Base-by-base conservation (phyloP, 2,329 filamentous ascomycete species). In the Hortaea werneckii region DNA sequence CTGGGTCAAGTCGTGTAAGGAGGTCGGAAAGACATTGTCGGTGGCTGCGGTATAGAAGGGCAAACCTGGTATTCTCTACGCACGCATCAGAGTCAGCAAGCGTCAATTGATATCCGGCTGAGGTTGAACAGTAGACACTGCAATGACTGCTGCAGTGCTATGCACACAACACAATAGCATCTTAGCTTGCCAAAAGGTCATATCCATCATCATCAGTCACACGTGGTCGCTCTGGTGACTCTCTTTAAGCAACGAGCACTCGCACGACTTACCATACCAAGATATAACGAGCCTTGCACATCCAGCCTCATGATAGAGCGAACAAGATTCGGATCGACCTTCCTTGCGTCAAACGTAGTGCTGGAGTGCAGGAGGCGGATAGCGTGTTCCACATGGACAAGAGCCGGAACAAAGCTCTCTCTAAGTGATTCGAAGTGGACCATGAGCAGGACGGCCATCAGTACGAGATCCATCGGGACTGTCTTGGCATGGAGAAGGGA, bases 401-500 rank as follows among this genome's bases (percentile, higher is more conserved):
- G 41, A 2, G 58, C 59, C n/a, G 60, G 56, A 5, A 58, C 46
- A 12, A 60, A 62, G 20, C 50, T 51, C 27, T 63, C 58, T 27
- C 57, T 51, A 27, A 64, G 44, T n/a, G 58, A 52, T 43, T 65
- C 62, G 42, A 63, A 61, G 34, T 62, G 59, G 9, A 61, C 55
- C 46, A 58, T 60, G 20, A 65, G 32, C 11, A 65, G 45, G 10
- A 57, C 58, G 45, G 58, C 61, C 4, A 63, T 42, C 6, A 64
- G 46, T 7, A 62, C 51, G 6, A 57, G 43, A 29, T 64, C 58
- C 40, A 60, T 40, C 4, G 55, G 48, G 6, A 50, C 46, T 6
- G 45, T 49, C 13, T 50, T 49, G 10, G 41, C 42, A 29, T 51
- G 48, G n/a, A 64, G 46, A 29, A 61, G 50, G 12, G 41, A 29